Evolutionary conservation across 768 basidiomycete species (phyloP), one percentile per base, ranked within the genome.

Genomic region (Naganishia antarctica): DNA sequence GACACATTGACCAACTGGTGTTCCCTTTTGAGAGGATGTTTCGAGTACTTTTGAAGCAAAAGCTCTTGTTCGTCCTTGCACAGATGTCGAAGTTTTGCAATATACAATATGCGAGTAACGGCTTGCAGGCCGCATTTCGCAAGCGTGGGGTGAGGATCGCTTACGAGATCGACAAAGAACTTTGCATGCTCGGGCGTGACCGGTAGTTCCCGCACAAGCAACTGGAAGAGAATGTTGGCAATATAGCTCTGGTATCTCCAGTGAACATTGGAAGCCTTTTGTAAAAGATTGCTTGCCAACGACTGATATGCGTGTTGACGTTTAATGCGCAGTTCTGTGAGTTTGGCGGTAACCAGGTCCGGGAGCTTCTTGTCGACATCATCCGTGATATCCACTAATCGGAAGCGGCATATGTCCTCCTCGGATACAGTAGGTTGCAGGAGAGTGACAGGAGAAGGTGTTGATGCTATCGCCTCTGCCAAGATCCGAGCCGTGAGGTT

Each of bases 21-120:
- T 8, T 74, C 76, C 61, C 78, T 78, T 67, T 84, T 83, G 43
- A 91, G 80, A 0, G 88, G 89, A 71, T 91, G 90, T 64, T 81
- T 80, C 61, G 83, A 83, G 44, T 81, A 81, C 68, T 83, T 83
- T 4, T 88, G 76, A 11, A 84, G 83, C 18, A 91, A 78, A 65
- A 86, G 80, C 61, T 87, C 86, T 41, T 86, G 83, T 13, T 80
- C 79, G 0, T 73, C 83, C 69, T 79, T 79, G 37, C 88, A 83
- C 70, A 87, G 87, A 8, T 85, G 87, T 63, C 90, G 83, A 64
- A 89, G 83, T 77, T 90, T 90, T 73, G 90, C 81, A 69, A 85
- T 84, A 34, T 83, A 81, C 44, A 85, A 80, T 40, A 89, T 72
- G 72, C 86, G 87, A 18, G 85, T 82, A 26, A 89, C 76, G 11